Evolutionary conservation across 352 stramenopile genomes (phyloP).

Genomic region (Globisporangium yorkense): DNA sequence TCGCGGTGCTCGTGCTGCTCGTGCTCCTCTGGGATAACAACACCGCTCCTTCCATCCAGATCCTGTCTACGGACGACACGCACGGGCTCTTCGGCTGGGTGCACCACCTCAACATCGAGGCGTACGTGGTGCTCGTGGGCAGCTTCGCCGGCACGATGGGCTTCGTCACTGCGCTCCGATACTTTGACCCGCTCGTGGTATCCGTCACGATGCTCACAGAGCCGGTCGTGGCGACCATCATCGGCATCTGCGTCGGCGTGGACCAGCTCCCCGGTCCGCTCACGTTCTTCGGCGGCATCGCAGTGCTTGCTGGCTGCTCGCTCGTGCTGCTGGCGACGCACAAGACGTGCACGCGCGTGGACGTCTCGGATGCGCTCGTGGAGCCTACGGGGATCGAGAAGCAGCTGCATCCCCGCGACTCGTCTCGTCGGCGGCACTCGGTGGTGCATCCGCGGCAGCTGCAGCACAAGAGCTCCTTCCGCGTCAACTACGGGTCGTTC

Average conservation of each 20-base stretch:
- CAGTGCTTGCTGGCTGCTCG: slow-evolving; percentile 31
- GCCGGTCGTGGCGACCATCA: slow-evolving; percentile 38
- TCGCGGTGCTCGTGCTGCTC: slow-evolving; percentile 24
- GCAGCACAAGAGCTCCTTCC: slow-evolving; percentile 6
- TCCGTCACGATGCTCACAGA: slow-evolving; percentile 53
- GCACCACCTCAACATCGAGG: slow-evolving; percentile 39
- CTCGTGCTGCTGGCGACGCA: slow-evolving; percentile 39
- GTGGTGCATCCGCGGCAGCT: slow-evolving; percentile 6
- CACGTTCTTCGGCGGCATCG: slow-evolving; percentile 34
- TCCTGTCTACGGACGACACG: slow-evolving; percentile 10
- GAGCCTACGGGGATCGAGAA: background rate
- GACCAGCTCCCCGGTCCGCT: slow-evolving; percentile 25
- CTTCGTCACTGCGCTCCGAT: slow-evolving; percentile 45
- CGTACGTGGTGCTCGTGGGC: slow-evolving; percentile 42
- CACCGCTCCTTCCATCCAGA: slow-evolving; percentile 2
- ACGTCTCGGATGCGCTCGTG: slow-evolving; percentile 32
- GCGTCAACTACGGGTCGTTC: slow-evolving; percentile 19
- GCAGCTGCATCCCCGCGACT: background rate
- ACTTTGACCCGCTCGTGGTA: slow-evolving; percentile 56
- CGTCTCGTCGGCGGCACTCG: slow-evolving; percentile 9
- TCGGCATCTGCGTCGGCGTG: slow-evolving; percentile 37
- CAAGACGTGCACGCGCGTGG: slow-evolving; percentile 24
- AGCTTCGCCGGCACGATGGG: slow-evolving; percentile 46
- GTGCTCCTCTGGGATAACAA: slow-evolving; percentile 19
- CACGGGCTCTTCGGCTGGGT: slow-evolving; percentile 38